phyloP scores from a whole-genome alignment of 176 grass and related monocot genomes.

The Pontederia crassipes region DNA sequence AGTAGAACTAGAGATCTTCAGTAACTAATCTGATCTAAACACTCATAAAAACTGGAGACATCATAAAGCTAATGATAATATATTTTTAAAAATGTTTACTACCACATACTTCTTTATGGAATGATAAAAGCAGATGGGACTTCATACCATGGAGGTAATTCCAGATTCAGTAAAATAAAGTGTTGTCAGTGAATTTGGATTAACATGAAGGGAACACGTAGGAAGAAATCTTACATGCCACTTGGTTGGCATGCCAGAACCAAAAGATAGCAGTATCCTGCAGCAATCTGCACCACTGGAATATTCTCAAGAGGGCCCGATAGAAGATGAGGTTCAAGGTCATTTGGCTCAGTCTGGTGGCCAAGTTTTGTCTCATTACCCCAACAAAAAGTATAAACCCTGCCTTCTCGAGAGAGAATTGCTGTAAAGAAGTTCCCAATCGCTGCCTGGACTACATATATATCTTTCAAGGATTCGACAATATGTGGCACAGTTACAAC shows the following conservation, averaged over 20 bases:
- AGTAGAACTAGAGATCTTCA: too few relatives aligned
- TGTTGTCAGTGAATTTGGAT: too few relatives aligned
- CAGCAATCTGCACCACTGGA: conserved; percentile 73
- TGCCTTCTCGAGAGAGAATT: conserved; percentile 61
- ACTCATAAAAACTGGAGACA: too few relatives aligned
- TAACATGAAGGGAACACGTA: too few relatives aligned
- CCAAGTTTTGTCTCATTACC: conserved; percentile 57
- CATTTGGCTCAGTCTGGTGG: conserved; percentile 59
- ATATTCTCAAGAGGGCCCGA: conserved; percentile 58
- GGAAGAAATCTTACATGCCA: conserved; percentile 53
- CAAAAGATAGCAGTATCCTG: conserved; percentile 72
- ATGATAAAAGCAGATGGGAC: too few relatives aligned
- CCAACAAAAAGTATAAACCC: conserved; percentile 76
- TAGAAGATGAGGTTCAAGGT: conserved; percentile 49
- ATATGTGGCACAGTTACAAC: conserved; percentile 46
- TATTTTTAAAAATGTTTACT: too few relatives aligned
- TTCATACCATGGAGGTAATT: too few relatives aligned
- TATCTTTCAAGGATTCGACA: conserved; percentile 55
- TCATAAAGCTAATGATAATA: too few relatives aligned
- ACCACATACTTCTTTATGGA: too few relatives aligned
- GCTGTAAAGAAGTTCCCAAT: conserved; percentile 82
- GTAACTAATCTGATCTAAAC: too few relatives aligned
- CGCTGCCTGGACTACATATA: conserved; percentile 68
- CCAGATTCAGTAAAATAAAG: too few relatives aligned
- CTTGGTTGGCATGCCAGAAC: conserved; percentile 56